Conservation (phyloP, 2,329 filamentous ascomycete species). For the Sporothrix pallida region DNA sequence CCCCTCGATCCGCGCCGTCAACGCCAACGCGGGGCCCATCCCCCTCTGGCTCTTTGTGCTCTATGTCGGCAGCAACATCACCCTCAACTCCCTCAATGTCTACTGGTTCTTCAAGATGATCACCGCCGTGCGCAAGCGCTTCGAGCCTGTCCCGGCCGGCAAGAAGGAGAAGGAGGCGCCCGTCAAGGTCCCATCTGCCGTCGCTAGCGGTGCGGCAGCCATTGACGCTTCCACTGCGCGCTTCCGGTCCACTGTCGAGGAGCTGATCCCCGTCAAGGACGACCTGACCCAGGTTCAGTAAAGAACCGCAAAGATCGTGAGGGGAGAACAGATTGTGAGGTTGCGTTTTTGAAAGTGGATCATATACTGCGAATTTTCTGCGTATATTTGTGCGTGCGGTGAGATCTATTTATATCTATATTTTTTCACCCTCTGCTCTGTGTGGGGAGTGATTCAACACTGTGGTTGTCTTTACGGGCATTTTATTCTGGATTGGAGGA, state of each 20-base stretch:
- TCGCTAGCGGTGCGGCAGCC: constrained; percentile 37
- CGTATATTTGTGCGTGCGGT: background rate
- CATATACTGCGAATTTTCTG: constrained; percentile 1
- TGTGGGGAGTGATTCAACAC: background rate
- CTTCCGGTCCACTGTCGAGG: constrained; percentile 36
- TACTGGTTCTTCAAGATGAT: constrained; percentile 92
- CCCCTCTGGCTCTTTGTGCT: constrained; percentile 72
- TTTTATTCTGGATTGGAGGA: background rate
- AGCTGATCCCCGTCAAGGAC: constrained; percentile 37
- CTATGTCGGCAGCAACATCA: constrained; percentile 73
- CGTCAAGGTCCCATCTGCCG: background rate
- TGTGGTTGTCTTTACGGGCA: background rate
- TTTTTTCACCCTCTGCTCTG: background rate
- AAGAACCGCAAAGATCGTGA: background rate
- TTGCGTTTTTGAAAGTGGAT: background rate
- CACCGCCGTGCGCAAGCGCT: constrained; percentile 75
- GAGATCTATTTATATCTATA: background rate
- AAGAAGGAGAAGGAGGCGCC: constrained; percentile 40
- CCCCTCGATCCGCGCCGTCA: constrained; percentile 56
- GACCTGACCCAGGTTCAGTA: constrained; percentile 40
- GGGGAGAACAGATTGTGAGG: background rate
- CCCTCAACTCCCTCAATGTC: constrained; percentile 77
- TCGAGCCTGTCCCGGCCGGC: constrained; percentile 57
- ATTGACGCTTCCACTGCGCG: constrained; percentile 42
- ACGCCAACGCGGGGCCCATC: constrained; percentile 56